These are phyloP conservation scores for Parascedosporium putredinis DNA, from an alignment of 2,329 filamentous ascomycete genomes.

Conservation along the genomic window DNA sequence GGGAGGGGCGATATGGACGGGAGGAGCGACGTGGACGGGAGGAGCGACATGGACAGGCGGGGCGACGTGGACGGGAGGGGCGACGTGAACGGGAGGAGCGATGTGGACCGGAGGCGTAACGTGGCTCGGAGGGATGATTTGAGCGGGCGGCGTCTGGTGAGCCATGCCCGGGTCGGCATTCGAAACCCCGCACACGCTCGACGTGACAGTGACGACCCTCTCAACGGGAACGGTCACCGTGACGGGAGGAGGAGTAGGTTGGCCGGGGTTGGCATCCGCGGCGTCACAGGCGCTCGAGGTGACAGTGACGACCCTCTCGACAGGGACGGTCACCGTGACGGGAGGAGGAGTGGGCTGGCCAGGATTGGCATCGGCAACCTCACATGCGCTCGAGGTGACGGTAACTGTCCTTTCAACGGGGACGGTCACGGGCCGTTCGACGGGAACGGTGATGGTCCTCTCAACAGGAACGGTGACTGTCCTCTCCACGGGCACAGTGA, in stretches of 20 bases:
- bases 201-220: conserved; percentile 1
- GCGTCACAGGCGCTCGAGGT: not conserved
- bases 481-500: not conserved
- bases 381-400: not conserved
- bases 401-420: not conserved
- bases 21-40: not conserved
- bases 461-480: conserved; percentile 4
- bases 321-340: not conserved
- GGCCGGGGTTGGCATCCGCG: not conserved
- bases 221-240: not conserved
- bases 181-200: not conserved
- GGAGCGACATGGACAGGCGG: not conserved
- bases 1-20: not conserved
- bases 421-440: not conserved
- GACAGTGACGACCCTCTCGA: not conserved
- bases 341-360: not conserved
- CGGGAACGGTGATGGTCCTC: conserved; percentile 1
- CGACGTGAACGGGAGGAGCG: not conserved
- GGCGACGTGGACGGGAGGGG: not conserved
- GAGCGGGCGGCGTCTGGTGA: not conserved
- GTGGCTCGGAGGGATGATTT: not conserved
- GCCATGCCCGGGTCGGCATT: not conserved
- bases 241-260: not conserved
- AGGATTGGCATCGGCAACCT: not conserved
- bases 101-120: not conserved